Evolutionary conservation across 495 filamentous ascomycete genomes (phyloP).

Genomic region (Thermochaetoides thermophila): DNA sequence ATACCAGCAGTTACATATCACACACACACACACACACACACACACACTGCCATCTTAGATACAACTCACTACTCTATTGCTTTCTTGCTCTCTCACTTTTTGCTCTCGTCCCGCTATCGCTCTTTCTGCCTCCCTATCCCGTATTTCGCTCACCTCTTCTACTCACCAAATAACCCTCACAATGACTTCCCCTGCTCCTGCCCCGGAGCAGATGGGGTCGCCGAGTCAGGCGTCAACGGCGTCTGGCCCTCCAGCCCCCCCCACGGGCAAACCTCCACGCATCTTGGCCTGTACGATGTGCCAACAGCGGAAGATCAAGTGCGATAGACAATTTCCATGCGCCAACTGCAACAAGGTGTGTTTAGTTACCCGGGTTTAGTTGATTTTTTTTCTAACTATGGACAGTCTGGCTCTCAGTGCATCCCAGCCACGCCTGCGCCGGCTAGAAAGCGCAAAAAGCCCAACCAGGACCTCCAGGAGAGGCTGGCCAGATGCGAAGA

Average conservation of each 20-base stretch:
- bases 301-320: slow-evolving; percentile 54
- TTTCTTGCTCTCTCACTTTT: neutral
- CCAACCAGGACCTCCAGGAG: slow-evolving; percentile 36
- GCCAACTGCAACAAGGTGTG: slow-evolving; percentile 44
- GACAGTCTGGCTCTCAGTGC: slow-evolving; percentile 30
- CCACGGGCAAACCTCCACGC: slow-evolving; percentile 14
- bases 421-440: slow-evolving; percentile 34
- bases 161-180: slow-evolving; percentile 3
- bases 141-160: neutral
- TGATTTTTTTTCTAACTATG: slow-evolving; percentile 7
- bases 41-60: too few relatives aligned
- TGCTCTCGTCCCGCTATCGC: neutral
- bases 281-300: slow-evolving; percentile 35
- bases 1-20: too few relatives aligned
- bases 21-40: too few relatives aligned
- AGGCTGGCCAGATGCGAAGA: slow-evolving; percentile 34
- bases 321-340: slow-evolving; percentile 51
- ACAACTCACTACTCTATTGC: neutral
- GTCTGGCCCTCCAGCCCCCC: neutral
- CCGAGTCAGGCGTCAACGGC: too few relatives aligned
- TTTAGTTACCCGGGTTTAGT: neutral
- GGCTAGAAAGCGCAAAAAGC: slow-evolving; percentile 29
- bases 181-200: neutral
- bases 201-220: too few relatives aligned
- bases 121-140: neutral